These are phyloP conservation scores for Tephrocybe sp. DNA, from an alignment of 768 basidiomycete genomes.

Conservation along the genomic window DNA sequence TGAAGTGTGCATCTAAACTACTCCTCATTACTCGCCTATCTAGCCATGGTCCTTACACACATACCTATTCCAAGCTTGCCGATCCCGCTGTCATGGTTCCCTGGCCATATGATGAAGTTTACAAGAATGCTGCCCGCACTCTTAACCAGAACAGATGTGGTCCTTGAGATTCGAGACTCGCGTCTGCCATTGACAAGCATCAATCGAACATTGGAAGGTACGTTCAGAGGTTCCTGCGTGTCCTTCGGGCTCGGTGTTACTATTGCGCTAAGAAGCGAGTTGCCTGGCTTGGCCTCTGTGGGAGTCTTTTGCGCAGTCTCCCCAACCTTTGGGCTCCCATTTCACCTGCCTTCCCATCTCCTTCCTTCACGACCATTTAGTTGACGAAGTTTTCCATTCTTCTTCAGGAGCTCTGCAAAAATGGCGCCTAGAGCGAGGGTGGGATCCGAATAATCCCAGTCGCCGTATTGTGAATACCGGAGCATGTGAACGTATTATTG, in stretches of 20 bases:
- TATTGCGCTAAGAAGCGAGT: slow-evolving; percentile 3
- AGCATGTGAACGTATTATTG: slow-evolving; percentile 82
- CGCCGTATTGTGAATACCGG: slow-evolving; percentile 38
- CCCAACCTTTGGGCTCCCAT: background rate
- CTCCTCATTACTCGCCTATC: background rate
- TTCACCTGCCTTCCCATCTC: background rate
- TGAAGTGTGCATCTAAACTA: slow-evolving; percentile 4
- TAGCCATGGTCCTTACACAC: slow-evolving; percentile 32
- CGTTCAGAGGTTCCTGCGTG: slow-evolving; percentile 31
- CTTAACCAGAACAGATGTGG: slow-evolving; percentile 82
- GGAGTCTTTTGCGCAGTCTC: background rate
- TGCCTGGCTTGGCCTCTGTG: background rate
- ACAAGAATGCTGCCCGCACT: slow-evolving; percentile 72
- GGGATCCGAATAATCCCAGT: slow-evolving; percentile 42
- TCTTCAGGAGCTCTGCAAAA: slow-evolving; percentile 59
- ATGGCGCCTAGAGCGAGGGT: slow-evolving; percentile 71
- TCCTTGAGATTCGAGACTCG: slow-evolving; percentile 93
- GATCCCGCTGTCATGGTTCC: slow-evolving; percentile 88
- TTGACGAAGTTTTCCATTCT: slow-evolving; percentile 5
- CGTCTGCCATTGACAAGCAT: slow-evolving; percentile 92
- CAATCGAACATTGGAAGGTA: slow-evolving; percentile 86
- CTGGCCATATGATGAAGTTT: slow-evolving; percentile 94
- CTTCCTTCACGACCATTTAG: background rate
- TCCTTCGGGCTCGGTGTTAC: slow-evolving; percentile 20
- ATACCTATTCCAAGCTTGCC: slow-evolving; percentile 51